Conservation (phyloP, 371 early-diverging fungal genomes). For the Blastocladiella emersonii region DNA sequence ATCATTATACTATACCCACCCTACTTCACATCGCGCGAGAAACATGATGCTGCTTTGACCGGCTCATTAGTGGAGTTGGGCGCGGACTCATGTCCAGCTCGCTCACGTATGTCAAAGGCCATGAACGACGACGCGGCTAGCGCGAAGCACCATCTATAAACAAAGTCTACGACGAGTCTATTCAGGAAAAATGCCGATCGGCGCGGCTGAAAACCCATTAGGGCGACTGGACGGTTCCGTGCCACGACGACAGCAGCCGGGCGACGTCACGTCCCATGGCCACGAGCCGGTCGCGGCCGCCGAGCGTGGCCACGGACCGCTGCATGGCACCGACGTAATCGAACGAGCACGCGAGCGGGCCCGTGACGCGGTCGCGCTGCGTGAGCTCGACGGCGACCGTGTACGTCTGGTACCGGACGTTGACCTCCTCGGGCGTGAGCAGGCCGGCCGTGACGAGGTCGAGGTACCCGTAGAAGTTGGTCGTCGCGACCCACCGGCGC, state of each 20-base stretch:
- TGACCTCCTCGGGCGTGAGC: background rate
- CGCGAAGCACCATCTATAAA: too few relatives aligned
- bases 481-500: background rate
- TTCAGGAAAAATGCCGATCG: too few relatives aligned
- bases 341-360: background rate
- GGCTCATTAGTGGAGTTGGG: too few relatives aligned
- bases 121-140: too few relatives aligned
- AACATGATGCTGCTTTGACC: too few relatives aligned
- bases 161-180: too few relatives aligned
- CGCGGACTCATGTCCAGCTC: too few relatives aligned
- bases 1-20: too few relatives aligned
- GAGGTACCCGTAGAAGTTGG: background rate
- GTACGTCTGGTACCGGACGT: background rate
- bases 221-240: too few relatives aligned
- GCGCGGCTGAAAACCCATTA: too few relatives aligned
- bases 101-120: too few relatives aligned
- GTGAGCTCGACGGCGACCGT: background rate
- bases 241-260: background rate
- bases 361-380: background rate
- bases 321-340: background rate
- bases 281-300: background rate
- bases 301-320: background rate
- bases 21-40: too few relatives aligned
- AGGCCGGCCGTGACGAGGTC: background rate
- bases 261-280: background rate